Evolutionary conservation across 352 stramenopile genomes (phyloP).

Genomic region (Phytophthora pisi): DNA sequence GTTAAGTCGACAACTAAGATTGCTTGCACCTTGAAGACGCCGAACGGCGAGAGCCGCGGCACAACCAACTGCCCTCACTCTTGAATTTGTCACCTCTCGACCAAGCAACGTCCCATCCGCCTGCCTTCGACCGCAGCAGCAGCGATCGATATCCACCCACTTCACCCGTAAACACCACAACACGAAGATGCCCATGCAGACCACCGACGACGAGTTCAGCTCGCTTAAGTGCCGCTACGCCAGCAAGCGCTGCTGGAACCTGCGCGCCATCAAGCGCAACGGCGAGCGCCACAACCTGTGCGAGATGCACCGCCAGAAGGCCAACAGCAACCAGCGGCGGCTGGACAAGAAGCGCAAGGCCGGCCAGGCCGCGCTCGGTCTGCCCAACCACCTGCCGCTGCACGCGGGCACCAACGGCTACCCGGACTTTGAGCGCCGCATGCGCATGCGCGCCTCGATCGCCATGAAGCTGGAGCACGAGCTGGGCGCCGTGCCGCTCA

Average conservation of each 20-base stretch:
- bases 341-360: conserved; percentile 80
- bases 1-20: conserved; percentile 13
- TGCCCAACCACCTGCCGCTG: conserved; percentile 33
- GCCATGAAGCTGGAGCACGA: conserved; percentile 46
- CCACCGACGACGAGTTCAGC: conserved; percentile 42
- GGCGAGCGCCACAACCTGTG: conserved; percentile 85
- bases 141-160: no score
- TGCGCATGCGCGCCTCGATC: conserved; percentile 47
- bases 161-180: not conserved
- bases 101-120: conserved; percentile 1
- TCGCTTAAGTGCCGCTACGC: conserved; percentile 77
- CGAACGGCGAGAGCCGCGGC: not conserved
- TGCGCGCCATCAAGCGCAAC: conserved; percentile 82
- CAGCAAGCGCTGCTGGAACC: conserved; percentile 85
- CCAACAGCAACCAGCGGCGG: conserved; percentile 84
- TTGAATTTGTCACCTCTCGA: conserved; percentile 36
- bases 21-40: conserved; percentile 24
- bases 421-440: conserved; percentile 37
- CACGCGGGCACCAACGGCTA: conserved; percentile 21
- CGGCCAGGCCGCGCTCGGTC: conserved; percentile 39
- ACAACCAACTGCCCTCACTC: conserved; percentile 23
- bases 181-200: conserved; percentile 15
- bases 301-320: conserved; percentile 83
- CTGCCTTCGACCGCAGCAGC: not conserved
- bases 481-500: conserved; percentile 32